Percentiles rank a stretch among this genome's conserved stretches.
Evolutionary conservation across 2,329 filamentous ascomycete genomes (phyloP).

Genomic region (Aspergillus candidus): DNA sequence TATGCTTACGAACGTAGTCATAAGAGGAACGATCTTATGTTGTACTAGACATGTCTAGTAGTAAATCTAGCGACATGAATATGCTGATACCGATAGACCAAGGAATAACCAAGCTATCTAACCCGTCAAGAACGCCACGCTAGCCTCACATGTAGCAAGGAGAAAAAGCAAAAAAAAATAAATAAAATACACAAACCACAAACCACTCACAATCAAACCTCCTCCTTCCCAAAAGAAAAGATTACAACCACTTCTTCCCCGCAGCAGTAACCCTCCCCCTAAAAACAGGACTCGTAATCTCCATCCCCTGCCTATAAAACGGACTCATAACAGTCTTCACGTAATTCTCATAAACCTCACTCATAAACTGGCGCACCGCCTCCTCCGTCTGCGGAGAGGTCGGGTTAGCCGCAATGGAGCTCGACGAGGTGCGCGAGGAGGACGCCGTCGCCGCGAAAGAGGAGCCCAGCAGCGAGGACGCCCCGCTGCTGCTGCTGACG

Average conservation of each 20-base stretch:
- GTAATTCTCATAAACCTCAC: slow-evolving; percentile 93
- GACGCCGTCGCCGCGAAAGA: slow-evolving; percentile 16
- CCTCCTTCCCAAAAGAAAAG: slow-evolving; percentile 1
- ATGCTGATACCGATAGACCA: too few species aligned
- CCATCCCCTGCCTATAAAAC: slow-evolving; percentile 82
- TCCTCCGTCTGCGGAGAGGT: slow-evolving; percentile 88
- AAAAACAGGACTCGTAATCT: slow-evolving; percentile 82
- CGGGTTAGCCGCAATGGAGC: slow-evolving; percentile 76
- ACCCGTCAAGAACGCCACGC: too few species aligned
- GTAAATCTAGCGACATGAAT: too few species aligned
- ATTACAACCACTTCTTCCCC: slow-evolving; percentile 82
- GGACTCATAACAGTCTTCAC: slow-evolving; percentile 96
- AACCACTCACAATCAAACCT: neutral
- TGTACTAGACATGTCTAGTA: too few species aligned
- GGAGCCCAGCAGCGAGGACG: slow-evolving; percentile 27
- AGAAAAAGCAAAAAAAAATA: too few species aligned
- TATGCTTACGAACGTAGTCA: too few species aligned
- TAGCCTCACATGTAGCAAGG: too few species aligned
- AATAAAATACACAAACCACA: neutral
- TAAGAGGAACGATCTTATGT: too few species aligned
- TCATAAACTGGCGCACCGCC: slow-evolving; percentile 89
- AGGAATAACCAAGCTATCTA: too few species aligned
- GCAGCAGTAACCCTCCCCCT: slow-evolving; percentile 73
- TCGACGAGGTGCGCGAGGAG: slow-evolving; percentile 48
- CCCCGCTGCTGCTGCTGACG: slow-evolving; percentile 13